Conservation (phyloP, 2,329 filamentous ascomycete genomes). For the Venturia aucupariae region DNA sequence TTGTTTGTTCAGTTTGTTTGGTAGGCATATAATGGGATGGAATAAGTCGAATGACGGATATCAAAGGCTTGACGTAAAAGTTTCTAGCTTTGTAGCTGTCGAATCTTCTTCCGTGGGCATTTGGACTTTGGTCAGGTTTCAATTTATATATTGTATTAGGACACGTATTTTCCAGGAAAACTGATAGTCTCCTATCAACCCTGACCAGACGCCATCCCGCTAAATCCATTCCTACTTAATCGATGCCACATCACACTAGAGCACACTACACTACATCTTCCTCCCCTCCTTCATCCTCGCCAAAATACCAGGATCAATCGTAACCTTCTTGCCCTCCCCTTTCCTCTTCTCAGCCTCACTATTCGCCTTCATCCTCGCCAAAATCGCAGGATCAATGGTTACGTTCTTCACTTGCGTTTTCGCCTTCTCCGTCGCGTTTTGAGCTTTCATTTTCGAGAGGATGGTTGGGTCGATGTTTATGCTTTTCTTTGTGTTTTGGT, state of each 20-base stretch:
- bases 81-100: no score
- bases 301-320: constrained; percentile 14
- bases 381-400: constrained; percentile 12
- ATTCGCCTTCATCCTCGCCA: constrained; percentile 12
- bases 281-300: constrained; percentile 14
- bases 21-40: no score
- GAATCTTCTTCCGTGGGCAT: no score
- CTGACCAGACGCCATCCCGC: background rate
- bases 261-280: background rate
- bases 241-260: background rate
- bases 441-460: constrained; percentile 13
- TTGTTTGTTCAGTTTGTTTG: no score
- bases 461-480: constrained; percentile 15
- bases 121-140: no score
- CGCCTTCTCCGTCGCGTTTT: background rate
- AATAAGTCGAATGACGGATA: no score
- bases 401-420: constrained; percentile 9
- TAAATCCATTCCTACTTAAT: no score
- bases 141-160: no score
- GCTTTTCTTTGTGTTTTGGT: constrained; percentile 4
- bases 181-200: no score
- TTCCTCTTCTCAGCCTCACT: background rate
- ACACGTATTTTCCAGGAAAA: no score
- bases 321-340: background rate
- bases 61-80: no score